Evolutionary conservation across 1,284 basidiomycete genomes (phyloP), one percentile per base, ranked within the genome.

Genomic region (Rhodotorula glutinis): DNA sequence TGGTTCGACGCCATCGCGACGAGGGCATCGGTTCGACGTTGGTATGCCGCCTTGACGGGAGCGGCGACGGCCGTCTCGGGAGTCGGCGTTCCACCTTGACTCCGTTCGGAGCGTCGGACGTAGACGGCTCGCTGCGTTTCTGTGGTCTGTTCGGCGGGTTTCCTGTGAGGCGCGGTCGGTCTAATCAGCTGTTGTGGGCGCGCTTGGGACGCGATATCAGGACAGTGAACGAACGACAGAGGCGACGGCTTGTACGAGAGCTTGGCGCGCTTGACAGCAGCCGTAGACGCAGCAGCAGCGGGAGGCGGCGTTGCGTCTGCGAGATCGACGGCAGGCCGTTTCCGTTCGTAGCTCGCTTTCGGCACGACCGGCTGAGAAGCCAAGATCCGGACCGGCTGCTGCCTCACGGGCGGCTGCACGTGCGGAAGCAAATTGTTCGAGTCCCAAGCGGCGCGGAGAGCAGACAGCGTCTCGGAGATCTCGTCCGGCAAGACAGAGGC

Each of bases 51-150:
- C 33, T 71, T 71, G 41, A 23, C 52, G 2, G 54, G 30, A 0
- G 30, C 41, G 3, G 30, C 40, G 8, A 51, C 30, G 14, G 53
- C 33, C 49, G 21, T 33, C 43, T 44, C 25, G 3, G 54, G 40
- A 30, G 30, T 2, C 25, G 47, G 46, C 33, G 23, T 38, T 19
- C 30, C 30, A 10, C 17, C 19, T 3, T 38, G 10, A 38, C 23
- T 38, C 3, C 53, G 53, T 47, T 53, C 54, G 17, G 47, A 33
- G 4, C 63, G 62, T 2, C 70, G 70, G 23, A 67, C 55, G 55
- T 72, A 72, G 60, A 66, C 63, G 7, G 60, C 70, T 46, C 68
- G 69, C n/a, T 21, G 29, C 14, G 62, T 43, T 9, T 10, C 16
- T 8, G 44, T 19, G 4, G 40, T 3, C 53, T 30, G 2, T n/a